A percentile compares a stretch with the other conserved stretches of the same genome.
Conservation (phyloP, 2,329 filamentous ascomycete species). For the Pleoardoris graminearum region DNA sequence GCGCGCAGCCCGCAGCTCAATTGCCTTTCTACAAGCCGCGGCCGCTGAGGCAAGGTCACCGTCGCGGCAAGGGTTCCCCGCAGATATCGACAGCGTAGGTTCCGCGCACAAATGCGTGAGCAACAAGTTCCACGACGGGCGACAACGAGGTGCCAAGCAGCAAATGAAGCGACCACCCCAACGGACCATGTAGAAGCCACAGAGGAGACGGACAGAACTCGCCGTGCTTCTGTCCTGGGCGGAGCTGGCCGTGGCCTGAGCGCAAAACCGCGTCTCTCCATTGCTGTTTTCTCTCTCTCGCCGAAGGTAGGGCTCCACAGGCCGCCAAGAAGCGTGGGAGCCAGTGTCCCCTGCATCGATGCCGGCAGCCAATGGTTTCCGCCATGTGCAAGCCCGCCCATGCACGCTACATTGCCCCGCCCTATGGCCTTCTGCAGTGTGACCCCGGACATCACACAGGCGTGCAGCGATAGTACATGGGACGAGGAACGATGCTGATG, state of each 20-base stretch:
- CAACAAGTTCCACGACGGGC: not conserved
- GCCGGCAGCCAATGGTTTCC: slow-evolving; percentile 10
- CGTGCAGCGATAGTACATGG: too few species aligned
- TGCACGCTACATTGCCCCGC: slow-evolving; percentile 7
- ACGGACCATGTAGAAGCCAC: not conserved
- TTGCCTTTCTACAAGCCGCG: not conserved
- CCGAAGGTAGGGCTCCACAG: too few species aligned
- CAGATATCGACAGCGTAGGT: slow-evolving; percentile 1
- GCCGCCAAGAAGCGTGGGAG: slow-evolving; percentile 4
- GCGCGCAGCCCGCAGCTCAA: not conserved
- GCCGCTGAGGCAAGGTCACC: not conserved
- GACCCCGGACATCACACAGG: not conserved
- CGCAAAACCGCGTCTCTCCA: slow-evolving; percentile 1
- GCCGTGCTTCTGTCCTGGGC: not conserved
- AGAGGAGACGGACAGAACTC: slow-evolving; percentile 3
- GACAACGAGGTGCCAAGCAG: not conserved
- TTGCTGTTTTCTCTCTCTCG: slow-evolving; percentile 4
- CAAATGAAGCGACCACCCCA: not conserved
- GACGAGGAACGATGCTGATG: too few species aligned
- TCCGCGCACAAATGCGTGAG: not conserved
- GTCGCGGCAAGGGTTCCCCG: not conserved
- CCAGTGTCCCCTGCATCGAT: slow-evolving; percentile 4
- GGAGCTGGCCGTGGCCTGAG: slow-evolving; percentile 11
- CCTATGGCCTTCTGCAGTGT: not conserved
- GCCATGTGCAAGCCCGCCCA: slow-evolving; percentile 4